phyloP scores from a whole-genome alignment of 2,329 filamentous ascomycete species.

The Neurospora sp. region DNA sequence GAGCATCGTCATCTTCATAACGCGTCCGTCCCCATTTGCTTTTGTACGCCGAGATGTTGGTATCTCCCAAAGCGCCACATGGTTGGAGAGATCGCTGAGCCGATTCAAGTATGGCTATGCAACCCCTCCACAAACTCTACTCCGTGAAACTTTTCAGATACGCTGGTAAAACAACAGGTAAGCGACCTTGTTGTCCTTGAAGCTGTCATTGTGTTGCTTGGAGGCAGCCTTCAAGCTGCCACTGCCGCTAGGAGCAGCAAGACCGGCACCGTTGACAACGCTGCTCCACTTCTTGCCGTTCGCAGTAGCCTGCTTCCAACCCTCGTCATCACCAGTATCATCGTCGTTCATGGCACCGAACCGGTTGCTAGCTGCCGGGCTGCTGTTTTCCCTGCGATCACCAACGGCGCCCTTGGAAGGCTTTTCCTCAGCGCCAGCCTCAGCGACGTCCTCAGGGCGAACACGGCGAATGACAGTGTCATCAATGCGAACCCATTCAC shows the following conservation, averaged over 20 bases:
- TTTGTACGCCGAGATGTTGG: background rate
- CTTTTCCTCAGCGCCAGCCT: constrained; percentile 73
- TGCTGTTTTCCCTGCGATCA: constrained; percentile 48
- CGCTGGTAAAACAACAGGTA: constrained; percentile 94
- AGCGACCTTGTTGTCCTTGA: constrained; percentile 92
- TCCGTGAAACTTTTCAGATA: constrained; percentile 31
- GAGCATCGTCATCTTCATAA: background rate
- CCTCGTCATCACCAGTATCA: constrained; percentile 55
- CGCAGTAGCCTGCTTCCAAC: constrained; percentile 73
- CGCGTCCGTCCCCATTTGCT: background rate
- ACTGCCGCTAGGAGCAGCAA: constrained; percentile 33
- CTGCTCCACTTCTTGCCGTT: constrained; percentile 68
- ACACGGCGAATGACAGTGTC: constrained; percentile 85
- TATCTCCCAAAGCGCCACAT: background rate
- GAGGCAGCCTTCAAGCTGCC: constrained; percentile 32
- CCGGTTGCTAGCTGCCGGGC: constrained; percentile 48
- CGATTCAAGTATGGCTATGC: background rate
- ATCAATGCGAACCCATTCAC: constrained; percentile 91
- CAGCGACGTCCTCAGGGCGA: constrained; percentile 78
- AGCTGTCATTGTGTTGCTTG: constrained; percentile 49
- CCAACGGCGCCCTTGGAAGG: constrained; percentile 52
- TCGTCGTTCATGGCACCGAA: constrained; percentile 62
- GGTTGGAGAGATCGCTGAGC: background rate
- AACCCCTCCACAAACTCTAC: background rate
- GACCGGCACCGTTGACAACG: constrained; percentile 54